A percentile compares a stretch with the other conserved stretches of the same genome.
These are phyloP conservation scores for Crithidia acanthocephali DNA, from an alignment of 208 protist genomes.

Conservation along the genomic window DNA sequence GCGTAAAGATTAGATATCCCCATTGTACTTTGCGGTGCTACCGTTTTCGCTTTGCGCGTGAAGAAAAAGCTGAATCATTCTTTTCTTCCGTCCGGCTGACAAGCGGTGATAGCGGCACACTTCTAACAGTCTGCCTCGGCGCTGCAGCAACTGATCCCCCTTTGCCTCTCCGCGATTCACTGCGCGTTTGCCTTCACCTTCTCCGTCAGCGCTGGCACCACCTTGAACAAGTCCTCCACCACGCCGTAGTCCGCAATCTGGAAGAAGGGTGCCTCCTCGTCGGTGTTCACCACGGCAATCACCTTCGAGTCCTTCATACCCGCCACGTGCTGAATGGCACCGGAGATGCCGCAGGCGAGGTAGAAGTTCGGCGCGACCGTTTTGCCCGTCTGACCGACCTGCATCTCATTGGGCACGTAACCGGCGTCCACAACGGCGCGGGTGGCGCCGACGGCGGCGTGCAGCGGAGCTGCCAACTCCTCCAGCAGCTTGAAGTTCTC, in stretches of 20 bases:
- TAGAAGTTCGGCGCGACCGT: conserved; percentile 99
- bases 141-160: too few relatives aligned
- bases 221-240: conserved; percentile 97
- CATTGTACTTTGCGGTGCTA: too few relatives aligned
- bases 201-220: conserved; percentile 93
- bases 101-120: too few relatives aligned
- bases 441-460: conserved; percentile 96
- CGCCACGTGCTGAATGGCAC: conserved; percentile 96
- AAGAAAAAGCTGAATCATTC: too few relatives aligned
- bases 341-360: conserved; percentile 97
- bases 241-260: conserved; percentile 98
- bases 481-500: conserved; percentile 99
- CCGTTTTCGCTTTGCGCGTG: too few relatives aligned
- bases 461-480: conserved; percentile 93
- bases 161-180: conserved; percentile 12
- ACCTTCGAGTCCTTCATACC: conserved; percentile 99
- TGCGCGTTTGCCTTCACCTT: conserved; percentile 70
- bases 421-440: conserved; percentile 97
- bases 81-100: too few relatives aligned
- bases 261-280: conserved; percentile 98
- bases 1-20: too few relatives aligned
- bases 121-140: too few relatives aligned
- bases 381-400: conserved; percentile 99
- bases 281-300: conserved; percentile 97
- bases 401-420: conserved; percentile 94